phyloP scores from a whole-genome alignment of 148 eudicot genomes.

The Arbutus unedo region DNA sequence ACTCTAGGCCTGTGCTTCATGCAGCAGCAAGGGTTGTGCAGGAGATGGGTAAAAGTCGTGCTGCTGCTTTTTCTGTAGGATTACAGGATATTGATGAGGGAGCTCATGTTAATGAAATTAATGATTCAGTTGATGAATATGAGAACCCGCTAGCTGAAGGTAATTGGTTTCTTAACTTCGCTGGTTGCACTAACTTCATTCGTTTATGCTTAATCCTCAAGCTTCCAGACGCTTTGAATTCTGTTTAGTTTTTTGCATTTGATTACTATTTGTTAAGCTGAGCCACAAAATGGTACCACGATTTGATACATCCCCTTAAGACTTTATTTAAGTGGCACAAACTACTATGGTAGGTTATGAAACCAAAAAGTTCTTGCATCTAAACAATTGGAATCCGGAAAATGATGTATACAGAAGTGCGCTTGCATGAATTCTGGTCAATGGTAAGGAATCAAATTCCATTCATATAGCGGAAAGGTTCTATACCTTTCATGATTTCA shows the following conservation, averaged over 20 bases:
- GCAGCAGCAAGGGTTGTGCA: slow-evolving; percentile 98
- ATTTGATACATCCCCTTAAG: background rate
- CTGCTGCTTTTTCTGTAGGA: slow-evolving; percentile 97
- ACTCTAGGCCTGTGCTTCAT: slow-evolving; percentile 91
- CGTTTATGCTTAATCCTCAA: background rate
- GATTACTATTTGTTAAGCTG: background rate
- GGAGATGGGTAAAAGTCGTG: slow-evolving; percentile 99
- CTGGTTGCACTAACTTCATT: background rate
- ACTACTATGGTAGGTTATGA: background rate
- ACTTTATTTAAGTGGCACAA: background rate
- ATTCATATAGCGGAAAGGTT: background rate
- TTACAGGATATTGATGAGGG: slow-evolving; percentile 92
- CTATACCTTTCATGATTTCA: background rate
- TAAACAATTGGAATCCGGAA: background rate
- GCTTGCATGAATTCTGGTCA: background rate
- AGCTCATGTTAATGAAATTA: slow-evolving; percentile 60
- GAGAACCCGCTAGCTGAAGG: slow-evolving; percentile 82
- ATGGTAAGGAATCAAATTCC: background rate
- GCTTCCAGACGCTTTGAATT: background rate
- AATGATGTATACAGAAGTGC: background rate
- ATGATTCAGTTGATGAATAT: slow-evolving; percentile 67
- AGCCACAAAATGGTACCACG: background rate
- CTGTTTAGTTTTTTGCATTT: background rate
- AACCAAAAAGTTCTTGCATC: background rate
- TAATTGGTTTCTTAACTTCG: slow-evolving; percentile 20